A percentile compares a stretch with the other conserved stretches of the same genome.
Evolutionary conservation across 495 filamentous ascomycete genomes (phyloP).

Genomic region (Aspergillus sclerotiicarbonarius): DNA sequence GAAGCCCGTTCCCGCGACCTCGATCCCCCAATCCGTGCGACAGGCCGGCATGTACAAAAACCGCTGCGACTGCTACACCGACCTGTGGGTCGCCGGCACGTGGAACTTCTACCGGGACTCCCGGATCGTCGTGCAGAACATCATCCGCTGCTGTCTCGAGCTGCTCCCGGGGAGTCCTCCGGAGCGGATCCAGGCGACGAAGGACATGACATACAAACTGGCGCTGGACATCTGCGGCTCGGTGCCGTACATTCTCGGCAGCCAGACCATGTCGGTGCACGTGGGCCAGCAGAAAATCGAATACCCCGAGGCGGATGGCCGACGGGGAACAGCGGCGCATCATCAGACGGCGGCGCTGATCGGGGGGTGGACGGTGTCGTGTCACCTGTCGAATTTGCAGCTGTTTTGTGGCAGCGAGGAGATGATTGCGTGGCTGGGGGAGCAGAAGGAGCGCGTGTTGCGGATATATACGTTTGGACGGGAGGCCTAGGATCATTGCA

Average conservation of each 20-base stretch:
- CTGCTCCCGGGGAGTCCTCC: conserved; percentile 13
- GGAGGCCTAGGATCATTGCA: no score
- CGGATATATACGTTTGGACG: conserved; percentile 29
- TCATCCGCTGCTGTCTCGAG: conserved; percentile 40
- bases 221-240: conserved; percentile 41
- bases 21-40: conserved; percentile 34
- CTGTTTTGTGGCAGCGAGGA: conserved; percentile 23
- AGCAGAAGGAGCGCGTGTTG: conserved; percentile 34
- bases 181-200: conserved; percentile 19
- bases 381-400: conserved; percentile 23
- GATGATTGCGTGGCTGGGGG: conserved; percentile 28
- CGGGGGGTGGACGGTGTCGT: conserved; percentile 38
- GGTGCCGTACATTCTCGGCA: conserved; percentile 43
- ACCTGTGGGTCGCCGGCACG: conserved; percentile 57
- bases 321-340: conserved; percentile 28
- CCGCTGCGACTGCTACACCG: conserved; percentile 57
- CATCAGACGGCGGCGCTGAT: conserved; percentile 33
- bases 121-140: conserved; percentile 53
- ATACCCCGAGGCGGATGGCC: conserved; percentile 34
- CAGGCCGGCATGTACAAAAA: conserved; percentile 44
- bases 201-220: conserved; percentile 27
- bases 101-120: conserved; percentile 66
- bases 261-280: conserved; percentile 31
- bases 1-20: conserved; percentile 28
- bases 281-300: conserved; percentile 32